Percentiles rank a stretch among this genome's conserved stretches.
phyloP scores from a whole-genome alignment of 1,284 basidiomycete genomes.

The Naganishia cerealis region DNA sequence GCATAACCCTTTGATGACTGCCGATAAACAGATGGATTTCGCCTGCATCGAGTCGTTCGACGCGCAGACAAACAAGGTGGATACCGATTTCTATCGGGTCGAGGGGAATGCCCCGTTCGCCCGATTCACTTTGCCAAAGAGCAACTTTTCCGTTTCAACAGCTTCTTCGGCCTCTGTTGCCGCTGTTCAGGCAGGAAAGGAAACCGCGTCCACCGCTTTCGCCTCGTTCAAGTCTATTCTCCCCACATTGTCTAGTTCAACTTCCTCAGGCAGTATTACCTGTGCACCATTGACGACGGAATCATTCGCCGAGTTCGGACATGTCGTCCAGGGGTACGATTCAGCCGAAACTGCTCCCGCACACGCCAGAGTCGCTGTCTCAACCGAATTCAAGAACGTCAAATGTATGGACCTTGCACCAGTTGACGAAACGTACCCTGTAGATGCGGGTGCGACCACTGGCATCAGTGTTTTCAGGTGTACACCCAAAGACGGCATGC shows the following conservation, averaged over 20 bases:
- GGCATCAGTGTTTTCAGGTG: conserved; percentile 74
- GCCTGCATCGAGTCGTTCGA: conserved; percentile 26
- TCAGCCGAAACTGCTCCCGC: conserved; percentile 28
- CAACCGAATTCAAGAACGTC: conserved; percentile 75
- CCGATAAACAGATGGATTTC: conserved; percentile 62
- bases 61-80: conserved; percentile 14
- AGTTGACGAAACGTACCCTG: conserved; percentile 66
- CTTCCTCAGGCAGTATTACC: conserved; percentile 33
- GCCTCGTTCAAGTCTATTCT: conserved; percentile 30
- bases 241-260: conserved; percentile 10
- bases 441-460: conserved; percentile 55
- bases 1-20: conserved; percentile 86
- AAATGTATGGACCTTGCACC: conserved; percentile 82
- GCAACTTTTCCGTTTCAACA: conserved; percentile 32
- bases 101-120: conserved; percentile 14
- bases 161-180: conserved; percentile 18
- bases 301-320: conserved; percentile 76
- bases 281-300: conserved; percentile 57
- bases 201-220: conserved; percentile 19
- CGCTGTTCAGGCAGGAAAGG: conserved; percentile 15
- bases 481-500: conserved; percentile 59
- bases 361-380: conserved; percentile 65
- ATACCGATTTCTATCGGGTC: conserved; percentile 19
- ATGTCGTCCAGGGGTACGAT: conserved; percentile 70
- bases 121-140: conserved; percentile 17